Percentiles rank a stretch among this genome's conserved stretches.
Conservation (phyloP, 306 rosid genomes). For the Geum urbanum region DNA sequence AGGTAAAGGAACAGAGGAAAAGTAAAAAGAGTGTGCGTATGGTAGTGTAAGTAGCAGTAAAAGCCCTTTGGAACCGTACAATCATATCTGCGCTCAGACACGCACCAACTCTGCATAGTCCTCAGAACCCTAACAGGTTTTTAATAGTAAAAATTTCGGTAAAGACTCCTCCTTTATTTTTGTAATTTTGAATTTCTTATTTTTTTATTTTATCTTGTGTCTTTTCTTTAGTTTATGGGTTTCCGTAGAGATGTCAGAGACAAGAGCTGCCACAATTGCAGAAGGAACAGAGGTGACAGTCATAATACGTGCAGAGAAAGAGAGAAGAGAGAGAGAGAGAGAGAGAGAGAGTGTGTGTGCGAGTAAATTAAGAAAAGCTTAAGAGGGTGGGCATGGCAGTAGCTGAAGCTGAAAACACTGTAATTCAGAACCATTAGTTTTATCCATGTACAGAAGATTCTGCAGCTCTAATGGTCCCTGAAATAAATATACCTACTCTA, state of each 20-base stretch:
- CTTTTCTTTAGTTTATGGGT: slow-evolving; percentile 65
- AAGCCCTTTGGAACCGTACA: slow-evolving; percentile 69
- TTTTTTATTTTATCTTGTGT: slow-evolving; percentile 7
- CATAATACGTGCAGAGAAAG: slow-evolving; percentile 53
- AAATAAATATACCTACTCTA: slow-evolving; percentile 81
- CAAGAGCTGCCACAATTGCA: slow-evolving; percentile 69
- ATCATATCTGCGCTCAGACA: slow-evolving; percentile 39
- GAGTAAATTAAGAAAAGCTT: slow-evolving; percentile 12
- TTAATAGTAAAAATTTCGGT: slow-evolving; percentile 42
- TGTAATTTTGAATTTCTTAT: neutral
- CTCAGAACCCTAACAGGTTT: neutral
- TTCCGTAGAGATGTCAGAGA: slow-evolving; percentile 94
- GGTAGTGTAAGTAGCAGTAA: slow-evolving; percentile 58
- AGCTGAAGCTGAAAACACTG: slow-evolving; percentile 29
- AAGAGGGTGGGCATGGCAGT: slow-evolving; percentile 41
- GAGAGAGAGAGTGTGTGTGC: neutral
- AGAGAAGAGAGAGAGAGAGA: slow-evolving; percentile 26
- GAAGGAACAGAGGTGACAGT: slow-evolving; percentile 77
- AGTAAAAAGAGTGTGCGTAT: slow-evolving; percentile 40
- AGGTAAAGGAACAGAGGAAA: slow-evolving; percentile 62
- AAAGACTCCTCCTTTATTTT: slow-evolving; percentile 40
- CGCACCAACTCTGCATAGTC: slow-evolving; percentile 51
- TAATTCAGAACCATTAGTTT: slow-evolving; percentile 84
- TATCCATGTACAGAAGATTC: slow-evolving; percentile 83
- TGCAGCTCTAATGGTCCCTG: slow-evolving; percentile 82